Conservation (phyloP, 2,329 filamentous ascomycete genomes). For the Exophiala oligosperma region DNA sequence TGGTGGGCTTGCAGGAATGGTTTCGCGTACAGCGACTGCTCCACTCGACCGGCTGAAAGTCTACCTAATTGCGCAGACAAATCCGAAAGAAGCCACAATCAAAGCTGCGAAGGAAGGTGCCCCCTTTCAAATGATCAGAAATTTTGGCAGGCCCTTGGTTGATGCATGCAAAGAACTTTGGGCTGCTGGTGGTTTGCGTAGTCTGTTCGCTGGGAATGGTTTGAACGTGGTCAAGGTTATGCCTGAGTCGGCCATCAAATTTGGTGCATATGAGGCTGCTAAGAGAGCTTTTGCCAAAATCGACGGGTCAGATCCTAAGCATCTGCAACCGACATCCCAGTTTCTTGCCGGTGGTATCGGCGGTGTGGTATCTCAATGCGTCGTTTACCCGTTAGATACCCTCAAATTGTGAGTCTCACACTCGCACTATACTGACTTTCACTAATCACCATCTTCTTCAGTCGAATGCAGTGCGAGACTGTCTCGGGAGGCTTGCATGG, state of each 20-base stretch:
- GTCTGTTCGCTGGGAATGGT: slow-evolving; percentile 94
- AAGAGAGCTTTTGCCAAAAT: slow-evolving; percentile 83
- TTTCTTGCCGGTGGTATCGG: slow-evolving; percentile 88
- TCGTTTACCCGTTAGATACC: slow-evolving; percentile 84
- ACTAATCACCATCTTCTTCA: slow-evolving; percentile 30
- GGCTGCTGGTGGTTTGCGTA: slow-evolving; percentile 79
- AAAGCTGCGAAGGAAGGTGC: slow-evolving; percentile 70
- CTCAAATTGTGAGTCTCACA: slow-evolving; percentile 55
- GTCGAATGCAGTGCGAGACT: slow-evolving; percentile 89
- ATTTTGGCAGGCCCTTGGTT: slow-evolving; percentile 67
- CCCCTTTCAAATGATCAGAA: slow-evolving; percentile 63
- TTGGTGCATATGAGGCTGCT: slow-evolving; percentile 93
- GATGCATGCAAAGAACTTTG: slow-evolving; percentile 77
- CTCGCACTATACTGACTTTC: slow-evolving; percentile 5
- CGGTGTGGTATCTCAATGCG: slow-evolving; percentile 89
- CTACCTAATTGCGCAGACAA: slow-evolving; percentile 91
- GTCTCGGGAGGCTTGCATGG: slow-evolving; percentile 82
- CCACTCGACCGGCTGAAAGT: slow-evolving; percentile 97
- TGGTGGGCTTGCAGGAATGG: slow-evolving; percentile 88
- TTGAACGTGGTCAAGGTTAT: slow-evolving; percentile 97
- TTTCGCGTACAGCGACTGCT: slow-evolving; percentile 92
- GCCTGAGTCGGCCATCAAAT: slow-evolving; percentile 98
- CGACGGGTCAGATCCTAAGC: slow-evolving; percentile 78
- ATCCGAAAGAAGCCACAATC: slow-evolving; percentile 58
- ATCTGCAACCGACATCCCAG: slow-evolving; percentile 80